phyloP scores from a whole-genome alignment of 2,329 filamentous ascomycete genomes.

The Basipetospora chlamydospora region DNA sequence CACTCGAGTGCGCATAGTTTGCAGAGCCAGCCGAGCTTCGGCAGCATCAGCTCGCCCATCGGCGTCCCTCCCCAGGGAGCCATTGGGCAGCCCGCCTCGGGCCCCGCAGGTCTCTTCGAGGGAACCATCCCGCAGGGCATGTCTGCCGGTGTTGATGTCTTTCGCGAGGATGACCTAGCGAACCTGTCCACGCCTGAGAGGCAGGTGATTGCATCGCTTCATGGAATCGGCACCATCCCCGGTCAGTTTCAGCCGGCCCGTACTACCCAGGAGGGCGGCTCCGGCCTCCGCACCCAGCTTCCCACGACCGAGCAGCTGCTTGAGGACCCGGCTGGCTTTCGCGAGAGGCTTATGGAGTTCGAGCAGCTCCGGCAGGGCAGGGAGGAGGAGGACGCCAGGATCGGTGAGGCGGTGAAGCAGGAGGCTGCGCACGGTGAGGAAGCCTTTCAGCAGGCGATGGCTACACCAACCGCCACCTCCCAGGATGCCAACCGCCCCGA shows the following conservation, averaged over 20 bases:
- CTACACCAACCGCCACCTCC: neutral
- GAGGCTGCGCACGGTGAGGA: too few relatives aligned
- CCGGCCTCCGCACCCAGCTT: constrained; percentile 19
- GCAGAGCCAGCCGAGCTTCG: constrained; percentile 93
- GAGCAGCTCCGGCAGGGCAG: constrained; percentile 62
- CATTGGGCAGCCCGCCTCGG: constrained; percentile 1
- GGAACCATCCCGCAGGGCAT: neutral
- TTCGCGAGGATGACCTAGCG: constrained; percentile 61
- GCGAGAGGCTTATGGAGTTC: constrained; percentile 70
- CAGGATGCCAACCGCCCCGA: neutral
- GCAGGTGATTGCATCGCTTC: constrained; percentile 32
- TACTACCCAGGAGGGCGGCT: constrained; percentile 1
- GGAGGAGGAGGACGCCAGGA: constrained; percentile 46
- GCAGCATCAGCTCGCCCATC: constrained; percentile 81
- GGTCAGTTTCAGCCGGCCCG: constrained; percentile 1
- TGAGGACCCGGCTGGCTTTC: constrained; percentile 43
- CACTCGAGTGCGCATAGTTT: constrained; percentile 91
- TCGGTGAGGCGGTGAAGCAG: too few relatives aligned
- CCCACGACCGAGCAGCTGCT: constrained; percentile 35
- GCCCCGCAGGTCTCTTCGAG: neutral
- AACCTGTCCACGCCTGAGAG: constrained; percentile 43
- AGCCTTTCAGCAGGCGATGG: neutral
- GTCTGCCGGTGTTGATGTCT: constrained; percentile 30
- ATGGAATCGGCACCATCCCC: constrained; percentile 12
- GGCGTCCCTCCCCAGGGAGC: constrained; percentile 27